Evolutionary conservation across 2,329 filamentous ascomycete genomes (phyloP).

Genomic region (Drechslerella dactyloides): DNA sequence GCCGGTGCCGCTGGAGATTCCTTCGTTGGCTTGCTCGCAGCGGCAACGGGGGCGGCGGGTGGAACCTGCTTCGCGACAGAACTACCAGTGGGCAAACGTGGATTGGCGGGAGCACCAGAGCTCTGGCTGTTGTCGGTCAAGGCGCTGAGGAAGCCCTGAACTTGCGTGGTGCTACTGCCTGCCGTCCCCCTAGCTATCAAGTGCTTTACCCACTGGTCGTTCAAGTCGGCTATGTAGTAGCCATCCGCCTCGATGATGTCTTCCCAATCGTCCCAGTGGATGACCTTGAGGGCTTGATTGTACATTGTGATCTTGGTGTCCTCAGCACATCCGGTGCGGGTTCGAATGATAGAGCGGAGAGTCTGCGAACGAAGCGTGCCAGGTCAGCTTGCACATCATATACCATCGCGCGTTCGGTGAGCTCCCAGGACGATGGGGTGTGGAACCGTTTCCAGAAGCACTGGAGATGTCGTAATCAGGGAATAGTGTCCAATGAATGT

Average conservation of each 20-base stretch:
- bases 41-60: not conserved
- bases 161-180: not conserved
- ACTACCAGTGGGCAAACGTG: not conserved
- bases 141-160: not conserved
- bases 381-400: too few species aligned
- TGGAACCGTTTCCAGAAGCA: not conserved
- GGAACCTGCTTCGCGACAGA: not conserved
- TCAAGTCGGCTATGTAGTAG: conserved; percentile 37
- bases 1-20: not conserved
- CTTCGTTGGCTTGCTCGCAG: not conserved
- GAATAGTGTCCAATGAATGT: too few species aligned
- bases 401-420: too few species aligned
- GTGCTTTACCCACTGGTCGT: conserved; percentile 22
- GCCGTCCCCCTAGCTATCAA: not conserved
- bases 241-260: conserved; percentile 30
- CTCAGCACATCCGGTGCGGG: conserved; percentile 13
- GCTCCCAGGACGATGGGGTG: too few species aligned
- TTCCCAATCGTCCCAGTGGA: conserved; percentile 47
- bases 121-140: not conserved
- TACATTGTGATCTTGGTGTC: conserved; percentile 30
- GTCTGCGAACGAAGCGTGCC: conserved; percentile 2
- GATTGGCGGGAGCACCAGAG: not conserved
- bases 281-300: conserved; percentile 14
- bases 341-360: conserved; percentile 15
- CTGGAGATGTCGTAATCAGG: too few species aligned